A percentile compares a stretch with the other conserved stretches of the same genome.
Evolutionary conservation across 352 stramenopile species (phyloP).

Genomic region (Phytophthora syringae): DNA sequence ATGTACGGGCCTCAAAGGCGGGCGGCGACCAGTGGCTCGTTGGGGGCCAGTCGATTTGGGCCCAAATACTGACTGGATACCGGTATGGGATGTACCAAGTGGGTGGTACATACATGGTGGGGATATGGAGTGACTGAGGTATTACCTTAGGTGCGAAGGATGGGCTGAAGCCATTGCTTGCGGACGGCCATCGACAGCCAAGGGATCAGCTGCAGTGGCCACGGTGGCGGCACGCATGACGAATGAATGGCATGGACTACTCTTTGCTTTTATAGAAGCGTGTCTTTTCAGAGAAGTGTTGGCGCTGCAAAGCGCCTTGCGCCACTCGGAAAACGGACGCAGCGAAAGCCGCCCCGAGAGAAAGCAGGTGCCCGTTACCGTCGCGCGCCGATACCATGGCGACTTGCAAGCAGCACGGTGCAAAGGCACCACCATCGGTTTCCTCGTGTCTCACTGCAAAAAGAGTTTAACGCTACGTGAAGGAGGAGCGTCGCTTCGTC

Average conservation of each 20-base stretch:
- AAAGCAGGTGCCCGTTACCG: slow-evolving; percentile 9
- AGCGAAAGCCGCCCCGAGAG: slow-evolving; percentile 5
- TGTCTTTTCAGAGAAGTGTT: slow-evolving; percentile 12
- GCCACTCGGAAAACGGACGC: slow-evolving; percentile 5
- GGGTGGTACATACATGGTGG: background rate
- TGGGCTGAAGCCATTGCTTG: slow-evolving; percentile 2
- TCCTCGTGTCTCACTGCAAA: slow-evolving; percentile 26
- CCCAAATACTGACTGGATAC: slow-evolving; percentile 7
- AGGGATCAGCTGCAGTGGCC: background rate
- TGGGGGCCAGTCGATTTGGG: slow-evolving; percentile 39
- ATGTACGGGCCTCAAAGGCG: slow-evolving; percentile 11
- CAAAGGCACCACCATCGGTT: slow-evolving; percentile 6
- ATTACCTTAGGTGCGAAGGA: slow-evolving; percentile 1
- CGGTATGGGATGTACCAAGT: slow-evolving; percentile 9
- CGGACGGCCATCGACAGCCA: no score
- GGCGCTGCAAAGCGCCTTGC: background rate
- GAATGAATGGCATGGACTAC: no score
- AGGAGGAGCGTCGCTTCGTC: slow-evolving; percentile 16
- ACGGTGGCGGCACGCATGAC: no score
- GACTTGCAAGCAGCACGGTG: no score
- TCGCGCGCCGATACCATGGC: background rate
- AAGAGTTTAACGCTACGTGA: slow-evolving; percentile 15
- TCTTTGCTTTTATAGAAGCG: no score
- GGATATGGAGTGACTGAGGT: background rate
- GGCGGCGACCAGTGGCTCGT: background rate